phyloP scores from a whole-genome alignment of 1,284 basidiomycete genomes.

The Puccinia triticina region DNA sequence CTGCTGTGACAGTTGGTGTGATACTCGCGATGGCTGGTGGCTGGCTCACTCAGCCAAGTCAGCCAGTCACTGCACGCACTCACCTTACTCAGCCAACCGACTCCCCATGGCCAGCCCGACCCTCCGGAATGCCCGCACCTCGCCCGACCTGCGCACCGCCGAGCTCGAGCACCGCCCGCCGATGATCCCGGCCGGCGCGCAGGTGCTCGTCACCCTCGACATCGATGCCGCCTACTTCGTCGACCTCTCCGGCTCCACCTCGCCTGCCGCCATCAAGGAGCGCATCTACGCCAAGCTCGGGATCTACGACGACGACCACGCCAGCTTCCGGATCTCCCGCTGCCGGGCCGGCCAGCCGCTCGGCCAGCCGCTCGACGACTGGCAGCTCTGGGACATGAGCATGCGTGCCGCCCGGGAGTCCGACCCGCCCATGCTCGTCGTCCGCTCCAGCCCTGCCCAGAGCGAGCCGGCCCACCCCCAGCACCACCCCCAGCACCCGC shows the following conservation, averaged over 20 bases:
- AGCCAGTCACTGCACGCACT: neutral
- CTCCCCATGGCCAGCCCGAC: neutral
- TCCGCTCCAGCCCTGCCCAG: neutral
- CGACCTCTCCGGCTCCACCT: conserved; percentile 46
- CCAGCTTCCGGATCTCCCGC: conserved; percentile 42
- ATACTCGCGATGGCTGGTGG: too few relatives aligned
- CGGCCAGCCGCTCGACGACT: conserved; percentile 49
- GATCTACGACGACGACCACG: conserved; percentile 52
- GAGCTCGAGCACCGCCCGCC: conserved; percentile 30
- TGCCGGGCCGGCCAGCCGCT: conserved; percentile 48
- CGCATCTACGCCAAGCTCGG: conserved; percentile 51
- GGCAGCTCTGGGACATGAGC: conserved; percentile 52
- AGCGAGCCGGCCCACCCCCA: neutral
- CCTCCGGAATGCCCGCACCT: neutral
- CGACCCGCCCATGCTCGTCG: conserved; percentile 52
- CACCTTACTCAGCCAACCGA: neutral
- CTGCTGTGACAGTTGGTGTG: too few relatives aligned
- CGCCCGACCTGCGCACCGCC: conserved; percentile 13
- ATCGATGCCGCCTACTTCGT: conserved; percentile 51
- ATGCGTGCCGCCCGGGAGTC: conserved; percentile 46
- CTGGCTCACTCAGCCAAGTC: neutral
- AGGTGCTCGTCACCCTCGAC: conserved; percentile 50
- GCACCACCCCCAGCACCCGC: neutral
- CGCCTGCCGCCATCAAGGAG: conserved; percentile 52
- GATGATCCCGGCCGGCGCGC: conserved; percentile 46